Conservation (phyloP, 805 yeast species). For the Alloascoidea hylecoeti region DNA sequence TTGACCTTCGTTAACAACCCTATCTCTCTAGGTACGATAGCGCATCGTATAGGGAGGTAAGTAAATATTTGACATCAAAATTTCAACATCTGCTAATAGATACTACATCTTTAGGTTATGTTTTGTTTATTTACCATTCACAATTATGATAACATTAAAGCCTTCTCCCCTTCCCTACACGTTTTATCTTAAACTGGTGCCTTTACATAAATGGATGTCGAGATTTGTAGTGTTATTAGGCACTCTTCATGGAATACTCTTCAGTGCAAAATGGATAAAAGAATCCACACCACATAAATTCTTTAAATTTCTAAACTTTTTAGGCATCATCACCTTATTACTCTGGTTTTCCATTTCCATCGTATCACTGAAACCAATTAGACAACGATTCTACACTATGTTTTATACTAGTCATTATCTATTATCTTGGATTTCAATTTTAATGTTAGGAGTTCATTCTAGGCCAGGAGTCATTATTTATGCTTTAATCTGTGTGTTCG, state of each 20-base stretch:
- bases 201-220: conserved; percentile 86
- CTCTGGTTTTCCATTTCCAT: conserved; percentile 49
- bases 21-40: not conserved
- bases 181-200: conserved; percentile 58
- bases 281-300: conserved; percentile 37
- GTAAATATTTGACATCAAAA: no score
- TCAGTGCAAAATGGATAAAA: conserved; percentile 32
- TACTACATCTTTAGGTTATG: conserved; percentile 29
- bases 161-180: conserved; percentile 81
- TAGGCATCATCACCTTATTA: conserved; percentile 56
- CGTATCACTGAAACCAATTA: conserved; percentile 50
- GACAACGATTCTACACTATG: conserved; percentile 45
- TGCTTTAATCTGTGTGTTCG: conserved; percentile 33
- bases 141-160: conserved; percentile 58
- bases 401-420: conserved; percentile 65
- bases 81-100: not conserved
- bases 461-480: conserved; percentile 56
- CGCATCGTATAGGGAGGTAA: not conserved
- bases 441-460: conserved; percentile 60
- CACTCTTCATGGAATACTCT: conserved; percentile 46
- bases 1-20: not conserved
- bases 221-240: conserved; percentile 60
- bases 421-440: conserved; percentile 63
- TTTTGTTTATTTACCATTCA: conserved; percentile 63
- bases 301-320: conserved; percentile 39